Percentiles rank a stretch among this genome's conserved stretches.
Evolutionary conservation across 257 asterid genomes (phyloP).

Genomic region (Parsonsia alboflavescens): DNA sequence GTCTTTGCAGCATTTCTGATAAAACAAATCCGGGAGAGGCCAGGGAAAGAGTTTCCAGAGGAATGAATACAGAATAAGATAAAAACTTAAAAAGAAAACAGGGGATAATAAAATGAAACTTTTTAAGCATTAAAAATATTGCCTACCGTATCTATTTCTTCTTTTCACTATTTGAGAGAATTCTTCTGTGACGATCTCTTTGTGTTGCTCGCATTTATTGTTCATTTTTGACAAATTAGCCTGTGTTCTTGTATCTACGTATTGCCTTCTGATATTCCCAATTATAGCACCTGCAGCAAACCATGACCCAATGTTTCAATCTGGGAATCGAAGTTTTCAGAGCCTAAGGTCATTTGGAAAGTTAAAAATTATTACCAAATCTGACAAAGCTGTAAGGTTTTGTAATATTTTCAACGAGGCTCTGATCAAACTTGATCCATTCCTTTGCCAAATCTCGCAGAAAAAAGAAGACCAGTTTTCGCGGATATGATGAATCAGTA

Average conservation of each 20-base stretch:
- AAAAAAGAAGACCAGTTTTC: constrained; percentile 44
- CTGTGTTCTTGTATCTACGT: constrained; percentile 57
- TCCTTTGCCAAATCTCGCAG: constrained; percentile 52
- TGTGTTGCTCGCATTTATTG: constrained; percentile 24
- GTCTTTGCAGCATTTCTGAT: constrained; percentile 38
- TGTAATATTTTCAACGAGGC: constrained; percentile 21
- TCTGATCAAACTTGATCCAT: constrained; percentile 34
- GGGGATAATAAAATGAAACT: not conserved
- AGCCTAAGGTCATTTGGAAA: too few relatives aligned
- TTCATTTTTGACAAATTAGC: constrained; percentile 42
- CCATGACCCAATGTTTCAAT: not conserved
- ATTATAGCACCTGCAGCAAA: constrained; percentile 35
- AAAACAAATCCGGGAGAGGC: not conserved
- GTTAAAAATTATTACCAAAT: constrained; percentile 38
- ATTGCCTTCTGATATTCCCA: constrained; percentile 44
- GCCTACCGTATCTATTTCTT: constrained; percentile 38
- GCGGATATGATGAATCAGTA: constrained; percentile 48
- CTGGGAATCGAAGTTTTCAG: too few relatives aligned
- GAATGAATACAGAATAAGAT: not conserved
- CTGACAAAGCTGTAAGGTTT: constrained; percentile 46
- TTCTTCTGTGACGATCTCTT: constrained; percentile 27
- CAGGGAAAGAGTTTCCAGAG: not conserved
- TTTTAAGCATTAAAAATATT: not conserved
- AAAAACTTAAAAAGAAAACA: not conserved
- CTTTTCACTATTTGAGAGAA: constrained; percentile 40